phyloP scores from a whole-genome alignment of 1,284 basidiomycete genomes.

The Coniferiporia sulphurascens region DNA sequence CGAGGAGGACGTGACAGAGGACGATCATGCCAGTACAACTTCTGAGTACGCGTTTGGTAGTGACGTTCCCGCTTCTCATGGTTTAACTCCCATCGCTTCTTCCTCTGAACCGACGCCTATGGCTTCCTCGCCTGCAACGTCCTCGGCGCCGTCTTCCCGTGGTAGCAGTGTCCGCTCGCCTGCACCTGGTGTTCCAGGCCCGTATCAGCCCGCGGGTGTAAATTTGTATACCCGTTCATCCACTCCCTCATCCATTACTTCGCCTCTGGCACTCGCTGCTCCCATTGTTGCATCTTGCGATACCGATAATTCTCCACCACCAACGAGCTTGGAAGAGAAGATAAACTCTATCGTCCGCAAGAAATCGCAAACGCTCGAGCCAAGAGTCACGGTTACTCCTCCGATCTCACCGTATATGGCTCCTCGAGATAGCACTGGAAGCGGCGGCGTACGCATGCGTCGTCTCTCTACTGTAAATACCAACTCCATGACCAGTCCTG shows the following conservation, averaged over 20 bases:
- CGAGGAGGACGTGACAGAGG: conserved; percentile 26
- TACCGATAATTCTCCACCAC: conserved; percentile 44
- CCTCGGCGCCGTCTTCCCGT: conserved; percentile 28
- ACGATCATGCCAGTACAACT: conserved; percentile 56
- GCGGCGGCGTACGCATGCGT: conserved; percentile 50
- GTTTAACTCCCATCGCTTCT: conserved; percentile 62
- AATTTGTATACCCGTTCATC: conserved; percentile 69
- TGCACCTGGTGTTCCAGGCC: conserved; percentile 31
- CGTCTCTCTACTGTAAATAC: conserved; percentile 71
- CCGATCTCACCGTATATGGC: conserved; percentile 68
- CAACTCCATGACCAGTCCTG: conserved; percentile 50
- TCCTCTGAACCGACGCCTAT: conserved; percentile 58
- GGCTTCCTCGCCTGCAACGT: conserved; percentile 55
- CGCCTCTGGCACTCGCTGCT: conserved; percentile 73
- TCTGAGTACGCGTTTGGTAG: conserved; percentile 60
- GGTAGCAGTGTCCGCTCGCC: conserved; percentile 24
- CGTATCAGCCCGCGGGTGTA: conserved; percentile 39
- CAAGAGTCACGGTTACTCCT: conserved; percentile 62
- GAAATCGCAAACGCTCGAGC: conserved; percentile 63
- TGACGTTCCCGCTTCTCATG: conserved; percentile 41
- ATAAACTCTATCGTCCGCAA: conserved; percentile 46
- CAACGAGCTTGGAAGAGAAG: conserved; percentile 25
- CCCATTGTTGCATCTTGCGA: conserved; percentile 70
- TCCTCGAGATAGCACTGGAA: conserved; percentile 46
- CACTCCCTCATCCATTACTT: conserved; percentile 79